Evolutionary conservation across 1,139 yeast genomes (phyloP).

Genomic region (Arxiozyma heterogenica): DNA sequence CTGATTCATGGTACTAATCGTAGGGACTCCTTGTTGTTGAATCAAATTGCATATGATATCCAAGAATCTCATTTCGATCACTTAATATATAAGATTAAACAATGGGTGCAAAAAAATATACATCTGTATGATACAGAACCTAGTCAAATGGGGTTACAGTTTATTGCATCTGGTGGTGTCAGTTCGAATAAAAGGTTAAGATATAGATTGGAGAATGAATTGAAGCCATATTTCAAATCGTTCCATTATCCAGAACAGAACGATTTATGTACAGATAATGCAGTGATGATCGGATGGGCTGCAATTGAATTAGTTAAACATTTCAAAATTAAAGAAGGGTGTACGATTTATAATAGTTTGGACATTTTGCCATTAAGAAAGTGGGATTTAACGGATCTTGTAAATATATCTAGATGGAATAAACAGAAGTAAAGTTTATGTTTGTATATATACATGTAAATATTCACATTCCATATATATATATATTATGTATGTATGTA

Average conservation of each 20-base stretch:
- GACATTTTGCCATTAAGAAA: constrained; percentile 47
- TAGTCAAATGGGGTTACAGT: constrained; percentile 34
- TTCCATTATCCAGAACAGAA: constrained; percentile 71
- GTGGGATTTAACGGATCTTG: constrained; percentile 55
- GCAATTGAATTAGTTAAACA: constrained; percentile 76
- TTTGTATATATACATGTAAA: no score
- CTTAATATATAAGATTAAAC: constrained; percentile 51
- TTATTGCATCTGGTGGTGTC: constrained; percentile 87
- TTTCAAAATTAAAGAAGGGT: background rate
- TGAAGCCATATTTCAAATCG: constrained; percentile 27
- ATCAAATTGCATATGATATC: constrained; percentile 46
- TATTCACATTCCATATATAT: background rate
- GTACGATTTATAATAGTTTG: constrained; percentile 36
- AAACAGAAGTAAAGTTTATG: constrained; percentile 1
- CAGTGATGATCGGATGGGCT: constrained; percentile 96
- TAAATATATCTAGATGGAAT: constrained; percentile 45
- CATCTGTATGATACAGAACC: constrained; percentile 30
- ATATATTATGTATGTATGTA: constrained; percentile 8
- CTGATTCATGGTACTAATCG: background rate
- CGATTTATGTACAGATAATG: constrained; percentile 83
- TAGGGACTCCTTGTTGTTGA: constrained; percentile 6
- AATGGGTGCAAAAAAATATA: constrained; percentile 40
- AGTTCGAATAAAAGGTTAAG: constrained; percentile 66
- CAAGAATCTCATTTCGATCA: constrained; percentile 68
- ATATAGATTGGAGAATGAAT: constrained; percentile 35